Conservation (phyloP, 768 basidiomycete genomes). For the Suillus cothurnatus region DNA sequence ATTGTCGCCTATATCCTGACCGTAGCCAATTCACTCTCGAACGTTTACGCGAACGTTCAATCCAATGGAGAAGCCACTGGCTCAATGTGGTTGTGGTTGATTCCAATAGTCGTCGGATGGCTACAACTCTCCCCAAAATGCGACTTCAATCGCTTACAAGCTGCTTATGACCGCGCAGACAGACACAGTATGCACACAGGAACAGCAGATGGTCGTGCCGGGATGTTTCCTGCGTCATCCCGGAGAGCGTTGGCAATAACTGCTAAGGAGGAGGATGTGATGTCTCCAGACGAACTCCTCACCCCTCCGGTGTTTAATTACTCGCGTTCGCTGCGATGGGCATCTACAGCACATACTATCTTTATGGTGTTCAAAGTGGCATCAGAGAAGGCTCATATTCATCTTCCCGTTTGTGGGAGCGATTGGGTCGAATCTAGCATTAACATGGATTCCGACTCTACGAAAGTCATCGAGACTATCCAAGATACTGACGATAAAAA, state of each 20-base stretch:
- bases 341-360: background rate
- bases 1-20: constrained; percentile 24
- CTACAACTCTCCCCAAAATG: constrained; percentile 38
- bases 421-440: background rate
- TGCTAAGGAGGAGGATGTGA: background rate
- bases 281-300: constrained; percentile 16
- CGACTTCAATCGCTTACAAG: constrained; percentile 28
- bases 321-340: constrained; percentile 9
- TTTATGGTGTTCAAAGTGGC: constrained; percentile 3
- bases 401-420: background rate
- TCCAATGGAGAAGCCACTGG: constrained; percentile 17
- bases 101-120: constrained; percentile 39
- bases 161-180: constrained; percentile 33
- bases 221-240: background rate
- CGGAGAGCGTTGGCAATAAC: background rate
- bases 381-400: background rate
- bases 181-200: constrained; percentile 12
- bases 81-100: constrained; percentile 40
- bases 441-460: background rate
- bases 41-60: background rate
- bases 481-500: constrained; percentile 2
- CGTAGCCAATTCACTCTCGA: constrained; percentile 30
- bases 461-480: background rate
- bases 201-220: background rate
- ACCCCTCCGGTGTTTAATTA: constrained; percentile 11